These are phyloP conservation scores for Piper betle DNA, from an alignment of 164 flowering plant species.

Conservation along the genomic window DNA sequence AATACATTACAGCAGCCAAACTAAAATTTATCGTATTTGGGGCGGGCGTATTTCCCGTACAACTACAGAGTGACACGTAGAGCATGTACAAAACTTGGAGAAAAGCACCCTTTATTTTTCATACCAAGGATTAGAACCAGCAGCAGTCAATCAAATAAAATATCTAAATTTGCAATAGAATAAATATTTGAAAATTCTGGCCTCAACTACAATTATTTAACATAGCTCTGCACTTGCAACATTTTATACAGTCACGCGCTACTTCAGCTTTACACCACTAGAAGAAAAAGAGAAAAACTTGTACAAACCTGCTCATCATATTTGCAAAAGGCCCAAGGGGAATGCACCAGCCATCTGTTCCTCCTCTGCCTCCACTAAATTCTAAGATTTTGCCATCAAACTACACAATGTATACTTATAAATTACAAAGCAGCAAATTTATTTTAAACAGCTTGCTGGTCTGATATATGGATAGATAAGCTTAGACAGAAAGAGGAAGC, in stretches of 20 bases:
- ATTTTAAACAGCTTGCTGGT: constrained; percentile 31
- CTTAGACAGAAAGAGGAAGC: constrained; percentile 13
- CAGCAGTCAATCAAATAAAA: not conserved
- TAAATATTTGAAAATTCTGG: constrained; percentile 13
- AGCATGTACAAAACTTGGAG: too few relatives aligned
- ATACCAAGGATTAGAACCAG: too few relatives aligned
- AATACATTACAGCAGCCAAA: too few relatives aligned
- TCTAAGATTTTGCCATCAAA: constrained; percentile 49
- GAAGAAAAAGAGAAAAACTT: too few relatives aligned
- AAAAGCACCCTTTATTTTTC: too few relatives aligned
- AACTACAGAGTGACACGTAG: too few relatives aligned
- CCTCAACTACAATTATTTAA: constrained; percentile 27
- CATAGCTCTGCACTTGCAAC: constrained; percentile 45
- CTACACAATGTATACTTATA: constrained; percentile 62
- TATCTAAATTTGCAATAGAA: not conserved
- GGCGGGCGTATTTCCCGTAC: too few relatives aligned
- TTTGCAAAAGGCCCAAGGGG: constrained; percentile 19
- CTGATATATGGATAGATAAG: constrained; percentile 20
- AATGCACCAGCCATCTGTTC: constrained; percentile 31
- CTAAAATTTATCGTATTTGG: too few relatives aligned
- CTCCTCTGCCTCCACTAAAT: constrained; percentile 40
- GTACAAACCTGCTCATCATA: constrained; percentile 33
- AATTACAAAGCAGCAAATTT: constrained; percentile 39
- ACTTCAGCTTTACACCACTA: constrained; percentile 45
- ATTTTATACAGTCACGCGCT: constrained; percentile 62